Conservation (phyloP, 2,329 filamentous ascomycete genomes). For the Aspergillus quadrilineatus region DNA sequence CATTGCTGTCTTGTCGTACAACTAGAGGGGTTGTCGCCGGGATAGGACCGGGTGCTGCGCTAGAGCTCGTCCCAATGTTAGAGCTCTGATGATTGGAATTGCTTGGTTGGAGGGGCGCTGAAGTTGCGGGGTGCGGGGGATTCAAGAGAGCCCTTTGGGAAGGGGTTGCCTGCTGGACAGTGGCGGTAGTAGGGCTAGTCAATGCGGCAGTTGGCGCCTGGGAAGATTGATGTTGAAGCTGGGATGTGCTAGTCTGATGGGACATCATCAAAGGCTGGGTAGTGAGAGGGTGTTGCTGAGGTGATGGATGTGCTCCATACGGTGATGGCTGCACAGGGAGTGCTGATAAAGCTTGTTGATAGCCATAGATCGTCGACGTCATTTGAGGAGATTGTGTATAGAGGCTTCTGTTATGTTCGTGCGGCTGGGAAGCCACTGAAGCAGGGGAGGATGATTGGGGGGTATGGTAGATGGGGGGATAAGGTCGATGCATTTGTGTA, state of each 20-base stretch:
- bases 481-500: slow-evolving; percentile 67
- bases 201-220: slow-evolving; percentile 58
- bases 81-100: slow-evolving; percentile 34
- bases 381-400: slow-evolving; percentile 82
- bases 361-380: slow-evolving; percentile 81
- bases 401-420: slow-evolving; percentile 79
- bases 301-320: slow-evolving; percentile 56
- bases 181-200: slow-evolving; percentile 58
- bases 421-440: slow-evolving; percentile 83
- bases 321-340: slow-evolving; percentile 55
- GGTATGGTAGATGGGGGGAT: slow-evolving; percentile 92
- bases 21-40: slow-evolving; percentile 94
- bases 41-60: slow-evolving; percentile 91
- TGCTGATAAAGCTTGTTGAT: slow-evolving; percentile 54
- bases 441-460: slow-evolving; percentile 93
- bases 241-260: slow-evolving; percentile 38
- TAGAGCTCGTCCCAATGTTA: slow-evolving; percentile 69
- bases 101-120: slow-evolving; percentile 51
- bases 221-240: slow-evolving; percentile 42
- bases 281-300: slow-evolving; percentile 57
- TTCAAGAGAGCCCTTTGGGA: slow-evolving; percentile 39
- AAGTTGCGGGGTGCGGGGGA: slow-evolving; percentile 46
- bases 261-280: slow-evolving; percentile 56
- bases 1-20: slow-evolving; percentile 90
- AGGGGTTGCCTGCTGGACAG: slow-evolving; percentile 39